These are phyloP conservation scores for Fusarium luffae DNA, from an alignment of 2,329 filamentous ascomycete species.

Conservation along the genomic window DNA sequence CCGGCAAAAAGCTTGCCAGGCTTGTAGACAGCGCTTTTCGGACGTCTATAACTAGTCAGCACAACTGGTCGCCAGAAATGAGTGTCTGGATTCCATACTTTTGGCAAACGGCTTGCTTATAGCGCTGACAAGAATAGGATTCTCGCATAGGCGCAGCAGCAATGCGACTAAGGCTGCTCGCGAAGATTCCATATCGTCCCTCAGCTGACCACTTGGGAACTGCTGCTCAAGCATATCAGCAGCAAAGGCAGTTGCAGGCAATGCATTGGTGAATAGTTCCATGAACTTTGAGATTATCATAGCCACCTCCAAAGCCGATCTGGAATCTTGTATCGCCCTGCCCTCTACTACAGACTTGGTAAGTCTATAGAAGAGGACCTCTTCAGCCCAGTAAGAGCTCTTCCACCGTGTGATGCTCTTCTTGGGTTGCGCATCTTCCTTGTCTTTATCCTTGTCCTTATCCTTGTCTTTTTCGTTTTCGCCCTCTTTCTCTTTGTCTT, in stretches of 20 bases:
- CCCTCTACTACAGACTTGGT: constrained; percentile 82
- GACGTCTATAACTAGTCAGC: constrained; percentile 50
- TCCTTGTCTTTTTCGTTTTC: constrained; percentile 33
- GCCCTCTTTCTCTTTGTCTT: constrained; percentile 21
- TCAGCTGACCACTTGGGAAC: constrained; percentile 56
- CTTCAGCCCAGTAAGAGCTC: constrained; percentile 75
- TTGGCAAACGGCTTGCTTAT: constrained; percentile 65
- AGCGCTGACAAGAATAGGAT: constrained; percentile 63
- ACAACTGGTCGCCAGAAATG: neutral
- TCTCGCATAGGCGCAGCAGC: constrained; percentile 70
- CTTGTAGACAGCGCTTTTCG: constrained; percentile 63
- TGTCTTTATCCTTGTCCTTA: constrained; percentile 38
- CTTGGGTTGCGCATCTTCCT: constrained; percentile 36
- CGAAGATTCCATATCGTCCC: constrained; percentile 69
- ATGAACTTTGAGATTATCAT: constrained; percentile 68
- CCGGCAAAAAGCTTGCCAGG: constrained; percentile 65
- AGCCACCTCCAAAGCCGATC: constrained; percentile 63
- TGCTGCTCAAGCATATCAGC: constrained; percentile 60
- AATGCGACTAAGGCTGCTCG: constrained; percentile 73
- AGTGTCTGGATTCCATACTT: constrained; percentile 53
- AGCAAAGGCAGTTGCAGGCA: constrained; percentile 56
- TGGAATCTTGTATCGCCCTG: constrained; percentile 57
- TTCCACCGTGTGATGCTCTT: constrained; percentile 58
- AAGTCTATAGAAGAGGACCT: constrained; percentile 92
- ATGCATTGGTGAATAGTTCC: constrained; percentile 64